Base-by-base conservation (phyloP, 2,329 filamentous ascomycete species). In the Knufia petricola region DNA sequence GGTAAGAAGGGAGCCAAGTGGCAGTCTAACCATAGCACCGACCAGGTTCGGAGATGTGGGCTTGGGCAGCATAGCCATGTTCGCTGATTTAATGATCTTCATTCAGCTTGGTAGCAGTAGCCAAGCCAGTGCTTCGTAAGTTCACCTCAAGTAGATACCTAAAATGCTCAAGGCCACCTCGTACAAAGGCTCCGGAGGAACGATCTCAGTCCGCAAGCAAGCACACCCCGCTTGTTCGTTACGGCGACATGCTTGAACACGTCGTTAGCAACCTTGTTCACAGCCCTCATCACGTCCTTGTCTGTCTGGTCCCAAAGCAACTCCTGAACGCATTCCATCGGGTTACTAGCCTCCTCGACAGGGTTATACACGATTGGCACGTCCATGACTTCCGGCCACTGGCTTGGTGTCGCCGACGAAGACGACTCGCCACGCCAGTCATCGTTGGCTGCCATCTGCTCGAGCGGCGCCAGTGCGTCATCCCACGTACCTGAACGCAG, bases 401-500 rank as follows among this genome's bases (percentile, higher is more conserved):
- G 21, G 20, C 15, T 21, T 10, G 43, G 37, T 3, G 15, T 4
- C 10, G 32, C 26, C 4, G 43, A 46, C 3, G 43, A 6, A n/a
- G 43, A 23, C 20, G 44, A 17, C 59, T 64, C 51, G 44, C 32
- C 65, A 64, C 43, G 65, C 51, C 62, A 66, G 50, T 66, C 65
- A 3, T 69, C 65, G 44, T 55, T 59, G 12, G 59, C 59, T 20
- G 59, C 58, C 32, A 64, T 64, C 21, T 51, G 52, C 12, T 76
- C 79, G 49, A 94, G 69, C 1, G 85, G 84, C 32, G 80, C 78
- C n/a, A 94, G 75, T 0, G 86, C 87, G 24, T 88, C 82, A 50
- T 92, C 84, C 87, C 87, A 94, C 50, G 73, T 82, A 23, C 84
- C 87, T 52, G 77, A 75, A 44, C 79, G 74, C 37, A 94, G 74